These are phyloP conservation scores for Salicornia ramosissima DNA, from an alignment of 148 eudicot species.

Conservation along the genomic window DNA sequence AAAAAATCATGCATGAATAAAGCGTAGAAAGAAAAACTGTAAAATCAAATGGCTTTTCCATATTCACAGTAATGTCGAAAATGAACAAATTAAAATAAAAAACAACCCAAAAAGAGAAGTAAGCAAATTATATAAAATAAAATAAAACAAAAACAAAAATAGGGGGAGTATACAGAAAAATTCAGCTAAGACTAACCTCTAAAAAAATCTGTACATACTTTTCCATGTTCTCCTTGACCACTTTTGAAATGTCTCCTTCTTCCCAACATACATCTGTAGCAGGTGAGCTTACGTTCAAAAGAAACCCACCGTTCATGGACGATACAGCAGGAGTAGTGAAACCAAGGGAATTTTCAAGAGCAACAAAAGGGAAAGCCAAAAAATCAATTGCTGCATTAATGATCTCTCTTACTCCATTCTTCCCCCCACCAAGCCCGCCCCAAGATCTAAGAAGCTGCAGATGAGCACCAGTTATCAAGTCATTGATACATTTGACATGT, in stretches of 20 bases:
- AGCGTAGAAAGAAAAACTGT: no score
- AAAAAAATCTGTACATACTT: conserved; percentile 63
- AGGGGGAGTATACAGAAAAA: no score
- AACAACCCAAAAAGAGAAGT: no score
- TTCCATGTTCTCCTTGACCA: conserved; percentile 66
- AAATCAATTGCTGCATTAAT: conserved; percentile 78
- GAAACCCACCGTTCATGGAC: conserved; percentile 81
- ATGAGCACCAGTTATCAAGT: conserved; percentile 68
- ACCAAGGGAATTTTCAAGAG: conserved; percentile 64
- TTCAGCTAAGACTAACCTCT: conserved; percentile 50
- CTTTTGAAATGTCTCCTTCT: conserved; percentile 71
- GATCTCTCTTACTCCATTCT: conserved; percentile 55
- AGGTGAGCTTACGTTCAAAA: conserved; percentile 83
- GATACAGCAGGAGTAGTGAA: conserved; percentile 81
- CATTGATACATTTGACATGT: conserved; percentile 56
- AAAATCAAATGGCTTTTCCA: no score
- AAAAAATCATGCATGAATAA: no score
- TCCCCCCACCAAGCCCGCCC: conserved; percentile 90
- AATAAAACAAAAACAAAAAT: no score
- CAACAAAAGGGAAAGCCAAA: conserved; percentile 96
- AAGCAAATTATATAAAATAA: no score
- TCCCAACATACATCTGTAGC: conserved; percentile 78
- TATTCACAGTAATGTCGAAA: no score
- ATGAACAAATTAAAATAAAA: no score
- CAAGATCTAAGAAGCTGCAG: conserved; percentile 63